A percentile compares a stretch with the other conserved stretches of the same genome.
Conservation (phyloP, 2,329 filamentous ascomycete genomes). For the Exophiala aquamarina region DNA sequence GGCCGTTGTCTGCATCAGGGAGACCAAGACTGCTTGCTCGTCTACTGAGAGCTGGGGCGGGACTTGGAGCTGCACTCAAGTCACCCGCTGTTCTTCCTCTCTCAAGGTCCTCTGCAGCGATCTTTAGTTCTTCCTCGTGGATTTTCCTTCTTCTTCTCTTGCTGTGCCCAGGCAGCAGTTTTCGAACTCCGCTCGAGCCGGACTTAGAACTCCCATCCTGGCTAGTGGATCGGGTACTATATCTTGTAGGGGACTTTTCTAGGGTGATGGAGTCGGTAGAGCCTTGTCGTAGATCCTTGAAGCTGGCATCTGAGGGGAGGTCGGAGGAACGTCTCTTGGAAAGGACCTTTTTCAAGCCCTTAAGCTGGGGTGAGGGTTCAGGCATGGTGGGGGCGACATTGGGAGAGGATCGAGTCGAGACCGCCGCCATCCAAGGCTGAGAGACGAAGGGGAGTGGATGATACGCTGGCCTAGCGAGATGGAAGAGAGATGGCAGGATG, state of each 20-base stretch:
- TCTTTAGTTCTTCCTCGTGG: conserved; percentile 27
- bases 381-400: conserved; percentile 23
- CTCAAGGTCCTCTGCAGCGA: conserved; percentile 18
- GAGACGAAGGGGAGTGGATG: neutral
- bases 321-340: conserved; percentile 34
- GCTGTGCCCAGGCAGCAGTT: conserved; percentile 46
- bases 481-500: conserved; percentile 2
- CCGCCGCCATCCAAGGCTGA: conserved; percentile 22
- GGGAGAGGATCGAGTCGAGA: conserved; percentile 19
- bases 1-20: conserved; percentile 20
- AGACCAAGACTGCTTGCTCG: conserved; percentile 18
- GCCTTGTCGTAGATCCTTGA: conserved; percentile 30
- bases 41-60: conserved; percentile 10
- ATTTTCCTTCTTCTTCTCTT: conserved; percentile 45
- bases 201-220: conserved; percentile 41
- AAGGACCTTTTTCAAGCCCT: conserved; percentile 38
- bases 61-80: conserved; percentile 4
- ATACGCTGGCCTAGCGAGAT: neutral
- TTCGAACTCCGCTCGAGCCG: conserved; percentile 50
- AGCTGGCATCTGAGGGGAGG: conserved; percentile 29
- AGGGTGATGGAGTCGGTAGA: conserved; percentile 40
- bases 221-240: conserved; percentile 37
- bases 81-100: conserved; percentile 16
- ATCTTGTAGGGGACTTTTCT: conserved; percentile 33
- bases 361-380: conserved; percentile 31